Percentiles rank a stretch among this genome's conserved stretches.
phyloP scores from a whole-genome alignment of 2,329 filamentous ascomycete species.

The Fusarium stilboides region DNA sequence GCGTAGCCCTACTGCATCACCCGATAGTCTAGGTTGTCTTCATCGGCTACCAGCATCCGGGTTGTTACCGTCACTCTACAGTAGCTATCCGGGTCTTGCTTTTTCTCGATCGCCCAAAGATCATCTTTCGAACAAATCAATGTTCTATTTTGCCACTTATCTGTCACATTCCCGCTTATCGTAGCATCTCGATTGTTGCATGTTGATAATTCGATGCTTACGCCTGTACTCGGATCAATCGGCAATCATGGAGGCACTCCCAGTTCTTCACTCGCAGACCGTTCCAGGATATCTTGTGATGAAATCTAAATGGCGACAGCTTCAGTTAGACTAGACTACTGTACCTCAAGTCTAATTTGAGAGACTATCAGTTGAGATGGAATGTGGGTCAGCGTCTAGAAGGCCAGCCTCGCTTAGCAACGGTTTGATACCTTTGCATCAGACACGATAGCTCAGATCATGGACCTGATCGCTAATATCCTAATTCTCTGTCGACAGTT shows the following conservation, averaged over 20 bases:
- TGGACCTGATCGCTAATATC: no score
- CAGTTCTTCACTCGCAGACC: not conserved
- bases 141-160: conserved; percentile 3
- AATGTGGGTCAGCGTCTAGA: no score
- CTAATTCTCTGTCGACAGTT: no score
- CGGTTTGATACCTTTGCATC: no score
- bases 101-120: not conserved
- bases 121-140: not conserved
- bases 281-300: no score
- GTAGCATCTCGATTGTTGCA: not conserved
- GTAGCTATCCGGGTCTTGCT: not conserved
- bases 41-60: not conserved
- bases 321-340: no score
- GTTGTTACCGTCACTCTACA: not conserved
- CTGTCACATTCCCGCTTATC: not conserved
- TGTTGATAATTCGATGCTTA: not conserved
- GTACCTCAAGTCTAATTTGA: no score
- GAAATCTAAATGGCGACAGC: no score
- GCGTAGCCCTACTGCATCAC: conserved; percentile 14
- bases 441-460: no score
- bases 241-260: not conserved
- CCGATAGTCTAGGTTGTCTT: not conserved
- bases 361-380: no score
- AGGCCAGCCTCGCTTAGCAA: no score
- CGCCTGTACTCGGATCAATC: not conserved